Conservation (phyloP, 441 rosid genomes). For the Erysimum pusillum region DNA sequence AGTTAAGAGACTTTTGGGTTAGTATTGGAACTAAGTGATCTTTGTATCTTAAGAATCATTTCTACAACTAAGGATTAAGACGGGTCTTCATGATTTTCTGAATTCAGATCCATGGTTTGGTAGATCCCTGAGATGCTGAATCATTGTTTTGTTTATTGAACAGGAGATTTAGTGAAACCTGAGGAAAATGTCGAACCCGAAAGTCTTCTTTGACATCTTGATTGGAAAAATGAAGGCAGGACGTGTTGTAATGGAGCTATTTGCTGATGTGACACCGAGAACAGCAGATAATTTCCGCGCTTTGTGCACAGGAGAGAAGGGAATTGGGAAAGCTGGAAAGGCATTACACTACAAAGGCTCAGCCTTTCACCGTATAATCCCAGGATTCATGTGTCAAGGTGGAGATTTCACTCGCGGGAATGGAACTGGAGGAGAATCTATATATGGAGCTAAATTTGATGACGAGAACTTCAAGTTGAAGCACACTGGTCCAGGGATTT, state of each 20-base stretch:
- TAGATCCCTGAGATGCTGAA: background rate
- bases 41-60: background rate
- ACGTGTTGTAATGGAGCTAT: constrained; percentile 75
- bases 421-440: constrained; percentile 89
- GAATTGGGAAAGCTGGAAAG: constrained; percentile 63
- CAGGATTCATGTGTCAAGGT: constrained; percentile 84
- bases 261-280: constrained; percentile 68
- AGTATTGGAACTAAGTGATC: background rate
- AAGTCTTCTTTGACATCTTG: constrained; percentile 70
- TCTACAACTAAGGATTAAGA: background rate
- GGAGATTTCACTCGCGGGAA: constrained; percentile 79
- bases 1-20: background rate
- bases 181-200: constrained; percentile 65
- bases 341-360: constrained; percentile 80
- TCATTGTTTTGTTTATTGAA: background rate
- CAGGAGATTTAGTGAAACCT: constrained; percentile 14
- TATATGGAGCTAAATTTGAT: constrained; percentile 67
- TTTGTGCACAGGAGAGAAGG: constrained; percentile 79
- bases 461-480: constrained; percentile 82
- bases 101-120: background rate
- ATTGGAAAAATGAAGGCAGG: constrained; percentile 69
- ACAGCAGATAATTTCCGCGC: constrained; percentile 83
- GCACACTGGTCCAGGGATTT: constrained; percentile 71
- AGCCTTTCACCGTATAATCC: constrained; percentile 77
- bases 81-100: background rate